A percentile compares a stretch with the other conserved stretches of the same genome.
Conservation (phyloP, 2,329 filamentous ascomycete species). For the Phaeosphaeriaceae sp. region DNA sequence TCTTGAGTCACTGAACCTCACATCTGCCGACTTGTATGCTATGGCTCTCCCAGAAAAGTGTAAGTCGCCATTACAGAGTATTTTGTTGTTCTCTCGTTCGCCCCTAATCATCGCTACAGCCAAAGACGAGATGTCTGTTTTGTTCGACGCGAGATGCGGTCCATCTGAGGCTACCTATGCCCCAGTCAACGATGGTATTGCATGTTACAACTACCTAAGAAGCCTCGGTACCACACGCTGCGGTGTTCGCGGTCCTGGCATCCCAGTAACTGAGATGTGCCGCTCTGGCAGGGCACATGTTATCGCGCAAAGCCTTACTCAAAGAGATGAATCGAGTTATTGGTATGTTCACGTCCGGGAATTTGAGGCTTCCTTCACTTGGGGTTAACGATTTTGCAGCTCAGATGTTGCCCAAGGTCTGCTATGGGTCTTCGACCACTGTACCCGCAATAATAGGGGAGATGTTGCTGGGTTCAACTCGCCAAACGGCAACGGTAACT, state of each 20-base stretch:
- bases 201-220: conserved; percentile 17
- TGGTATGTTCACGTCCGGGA: neutral
- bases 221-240: conserved; percentile 11
- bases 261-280: neutral
- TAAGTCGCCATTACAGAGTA: no score
- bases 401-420: conserved; percentile 10
- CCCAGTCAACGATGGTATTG: conserved; percentile 14
- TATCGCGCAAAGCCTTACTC: neutral
- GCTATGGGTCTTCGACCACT: conserved; percentile 12
- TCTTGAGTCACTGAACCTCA: conserved; percentile 6
- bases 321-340: conserved; percentile 1
- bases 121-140: neutral
- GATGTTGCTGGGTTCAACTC: conserved; percentile 8
- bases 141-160: conserved; percentile 3
- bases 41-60: neutral
- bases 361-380: neutral
- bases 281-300: conserved; percentile 1
- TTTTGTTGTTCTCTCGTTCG: no score
- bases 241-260: neutral
- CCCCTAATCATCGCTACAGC: neutral
- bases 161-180: conserved; percentile 13
- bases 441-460: conserved; percentile 5
- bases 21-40: conserved; percentile 4
- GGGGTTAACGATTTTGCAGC: neutral
- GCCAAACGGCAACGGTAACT: conserved; percentile 9